A percentile compares a stretch with the other conserved stretches of the same genome.
Conservation (phyloP, 306 rosid species). For the Cicer arietinum region DNA sequence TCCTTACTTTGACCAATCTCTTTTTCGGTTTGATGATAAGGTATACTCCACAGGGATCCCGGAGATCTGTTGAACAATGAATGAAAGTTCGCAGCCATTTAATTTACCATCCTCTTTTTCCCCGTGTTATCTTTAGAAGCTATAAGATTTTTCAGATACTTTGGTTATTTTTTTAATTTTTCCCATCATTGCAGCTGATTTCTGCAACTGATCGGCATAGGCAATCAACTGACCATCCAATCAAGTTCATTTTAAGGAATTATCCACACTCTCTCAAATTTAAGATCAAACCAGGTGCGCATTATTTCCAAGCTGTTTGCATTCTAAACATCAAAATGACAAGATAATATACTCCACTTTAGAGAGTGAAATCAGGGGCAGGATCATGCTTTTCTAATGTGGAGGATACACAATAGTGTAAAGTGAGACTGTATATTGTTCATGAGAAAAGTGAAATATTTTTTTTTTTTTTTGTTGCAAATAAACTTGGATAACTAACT, state of each 20-base stretch:
- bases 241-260: constrained; percentile 91
- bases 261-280: constrained; percentile 75
- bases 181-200: constrained; percentile 66
- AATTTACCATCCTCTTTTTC: constrained; percentile 1
- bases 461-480: background rate
- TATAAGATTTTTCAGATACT: constrained; percentile 2
- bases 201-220: constrained; percentile 91
- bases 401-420: constrained; percentile 3
- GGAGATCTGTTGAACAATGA: background rate
- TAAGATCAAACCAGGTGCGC: constrained; percentile 90
- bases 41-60: constrained; percentile 48
- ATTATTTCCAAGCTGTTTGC: constrained; percentile 32
- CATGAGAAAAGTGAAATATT: background rate
- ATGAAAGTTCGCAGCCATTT: constrained; percentile 4
- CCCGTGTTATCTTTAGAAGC: background rate
- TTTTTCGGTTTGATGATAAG: constrained; percentile 95
- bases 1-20: constrained; percentile 94
- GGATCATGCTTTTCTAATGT: background rate
- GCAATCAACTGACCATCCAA: constrained; percentile 93
- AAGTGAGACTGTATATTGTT: background rate
- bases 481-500: background rate
- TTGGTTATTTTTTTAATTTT: constrained; percentile 33
- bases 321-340: constrained; percentile 23
- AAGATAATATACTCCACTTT: background rate
- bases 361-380: constrained; percentile 2